Evolutionary conservation across 352 stramenopile genomes (phyloP).

Genomic region (Phytophthora uliginosa): DNA sequence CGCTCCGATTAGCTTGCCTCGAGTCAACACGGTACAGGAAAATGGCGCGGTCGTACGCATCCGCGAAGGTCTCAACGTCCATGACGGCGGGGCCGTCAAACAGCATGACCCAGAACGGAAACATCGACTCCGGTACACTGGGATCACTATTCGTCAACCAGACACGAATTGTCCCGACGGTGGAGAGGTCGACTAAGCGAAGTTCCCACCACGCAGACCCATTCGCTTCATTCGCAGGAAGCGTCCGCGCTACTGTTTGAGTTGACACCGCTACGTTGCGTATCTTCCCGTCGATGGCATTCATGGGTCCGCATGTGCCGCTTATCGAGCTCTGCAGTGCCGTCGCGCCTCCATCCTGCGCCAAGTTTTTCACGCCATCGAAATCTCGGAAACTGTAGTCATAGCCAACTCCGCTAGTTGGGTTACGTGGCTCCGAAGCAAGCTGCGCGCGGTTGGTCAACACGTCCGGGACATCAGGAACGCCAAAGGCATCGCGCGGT

Average conservation of each 20-base stretch:
- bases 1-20: constrained; percentile 26
- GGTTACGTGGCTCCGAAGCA: constrained; percentile 48
- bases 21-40: constrained; percentile 57
- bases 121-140: constrained; percentile 57
- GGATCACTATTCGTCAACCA: constrained; percentile 51
- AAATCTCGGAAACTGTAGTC: constrained; percentile 83
- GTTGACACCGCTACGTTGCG: constrained; percentile 46
- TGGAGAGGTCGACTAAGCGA: constrained; percentile 46
- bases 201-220: constrained; percentile 80
- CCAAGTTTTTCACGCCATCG: constrained; percentile 53
- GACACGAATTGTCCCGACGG: constrained; percentile 69
- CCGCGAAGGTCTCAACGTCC: constrained; percentile 68
- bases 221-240: constrained; percentile 31
- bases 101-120: constrained; percentile 85
- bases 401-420: constrained; percentile 71
- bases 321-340: constrained; percentile 79
- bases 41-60: constrained; percentile 54
- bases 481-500: constrained; percentile 50
- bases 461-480: constrained; percentile 43
- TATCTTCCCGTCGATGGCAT: constrained; percentile 79
- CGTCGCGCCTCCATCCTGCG: constrained; percentile 55
- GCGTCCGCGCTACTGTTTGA: constrained; percentile 62
- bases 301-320: constrained; percentile 50
- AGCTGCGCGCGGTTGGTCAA: constrained; percentile 60
- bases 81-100: constrained; percentile 69